Base-by-base conservation (phyloP, 1,284 basidiomycete genomes). In the Ganoderma resinaceum region DNA sequence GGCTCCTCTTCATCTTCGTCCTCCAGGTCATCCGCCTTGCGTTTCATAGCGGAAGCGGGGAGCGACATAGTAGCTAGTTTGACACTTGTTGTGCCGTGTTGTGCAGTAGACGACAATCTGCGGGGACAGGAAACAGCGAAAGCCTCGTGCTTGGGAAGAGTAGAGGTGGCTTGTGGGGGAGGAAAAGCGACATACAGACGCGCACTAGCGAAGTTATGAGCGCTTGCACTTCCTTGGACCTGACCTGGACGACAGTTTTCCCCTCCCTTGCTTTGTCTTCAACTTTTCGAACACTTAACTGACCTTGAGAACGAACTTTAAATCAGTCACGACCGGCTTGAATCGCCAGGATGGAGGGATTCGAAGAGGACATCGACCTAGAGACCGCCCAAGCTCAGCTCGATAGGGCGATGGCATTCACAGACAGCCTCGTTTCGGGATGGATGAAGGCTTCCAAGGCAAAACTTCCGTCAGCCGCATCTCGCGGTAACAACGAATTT, bases 371-470 rank as follows among this genome's bases (percentile, higher is more conserved):
- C 58, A 82, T 92, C 65, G 89, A 92, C 76, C 73, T 83, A 52
- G 89, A 92, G 74, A 81, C 85, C 43, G 82, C 94, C 42, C 92
- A 93, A 76, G 91, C 91, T 35, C 89, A 91, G 78, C 87, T 93
- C 67, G 90, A 94, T 79, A 82, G 92, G 75, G 88, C 92, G n/a
- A 86, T 94, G 86, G 88, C 92, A 4, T 87, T 90, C 77, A 87
- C 89, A 1, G 86, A 92, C 72, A 84, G 87, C 75, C 82, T 94
- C 70, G 87, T 92, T 43, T 84, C 90, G 18, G 90, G 91, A 63
- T 94, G 92, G 92, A 83, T 94, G 72, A 86, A 87, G 74, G 84
- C 89, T 26, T 77, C 81, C 64, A 77, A 78, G 43, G 79, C 79
- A 43, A 75, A 75, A 16, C 67, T 75, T 52, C 69, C 74, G 8